Evolutionary conservation across 371 early-diverging fungal genomes (phyloP).

Genomic region (Chytridium lagenaria): DNA sequence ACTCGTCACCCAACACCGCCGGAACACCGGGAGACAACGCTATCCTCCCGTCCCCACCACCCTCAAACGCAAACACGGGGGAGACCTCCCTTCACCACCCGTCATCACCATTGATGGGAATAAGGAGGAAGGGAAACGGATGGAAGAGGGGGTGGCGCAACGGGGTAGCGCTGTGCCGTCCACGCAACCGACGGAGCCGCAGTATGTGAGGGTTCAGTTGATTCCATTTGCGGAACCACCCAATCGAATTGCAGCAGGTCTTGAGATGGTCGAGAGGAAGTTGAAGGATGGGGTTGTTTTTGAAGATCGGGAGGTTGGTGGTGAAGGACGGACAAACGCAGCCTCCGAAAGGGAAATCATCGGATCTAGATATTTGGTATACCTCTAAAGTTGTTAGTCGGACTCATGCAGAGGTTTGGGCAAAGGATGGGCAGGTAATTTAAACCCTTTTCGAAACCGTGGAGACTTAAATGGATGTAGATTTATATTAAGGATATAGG

Average conservation of each 20-base stretch:
- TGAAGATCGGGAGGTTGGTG: constrained; percentile 54
- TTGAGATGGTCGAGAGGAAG: constrained; percentile 47
- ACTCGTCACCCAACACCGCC: background rate
- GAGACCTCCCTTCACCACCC: background rate
- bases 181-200: background rate
- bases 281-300: constrained; percentile 46
- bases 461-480: constrained; percentile 51
- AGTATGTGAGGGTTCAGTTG: constrained; percentile 40
- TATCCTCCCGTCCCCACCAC: background rate
- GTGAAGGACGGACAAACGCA: constrained; percentile 49
- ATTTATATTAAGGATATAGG: constrained; percentile 91
- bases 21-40: background rate
- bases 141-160: background rate
- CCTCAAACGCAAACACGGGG: background rate
- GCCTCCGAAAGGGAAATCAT: constrained; percentile 29
- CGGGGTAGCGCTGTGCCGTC: background rate
- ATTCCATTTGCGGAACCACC: constrained; percentile 50
- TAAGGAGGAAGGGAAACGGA: background rate
- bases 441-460: too few species aligned
- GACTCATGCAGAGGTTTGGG: constrained; percentile 59
- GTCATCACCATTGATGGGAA: background rate
- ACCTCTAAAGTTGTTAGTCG: constrained; percentile 57
- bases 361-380: constrained; percentile 55
- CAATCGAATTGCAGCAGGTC: constrained; percentile 19
- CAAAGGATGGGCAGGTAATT: constrained; percentile 55